Conservation (phyloP, 2,329 filamentous ascomycete species). For the Calonectria naviculata region DNA sequence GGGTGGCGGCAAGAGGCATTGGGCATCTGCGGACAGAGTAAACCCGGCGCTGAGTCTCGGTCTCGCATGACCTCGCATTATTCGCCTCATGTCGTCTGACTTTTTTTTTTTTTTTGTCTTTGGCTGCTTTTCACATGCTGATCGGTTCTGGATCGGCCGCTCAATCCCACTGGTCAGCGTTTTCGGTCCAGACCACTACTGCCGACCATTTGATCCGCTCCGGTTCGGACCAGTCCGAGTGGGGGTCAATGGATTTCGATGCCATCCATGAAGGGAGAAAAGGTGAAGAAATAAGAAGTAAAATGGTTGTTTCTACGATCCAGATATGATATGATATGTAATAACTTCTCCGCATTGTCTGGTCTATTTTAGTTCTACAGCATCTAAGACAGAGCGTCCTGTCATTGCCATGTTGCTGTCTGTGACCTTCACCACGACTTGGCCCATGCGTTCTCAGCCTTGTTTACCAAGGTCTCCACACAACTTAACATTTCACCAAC, state of each 20-base stretch:
- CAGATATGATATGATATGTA: no score
- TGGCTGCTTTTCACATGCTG: neutral
- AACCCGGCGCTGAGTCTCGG: neutral
- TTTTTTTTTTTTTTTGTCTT: constrained; percentile 1
- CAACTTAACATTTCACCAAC: neutral
- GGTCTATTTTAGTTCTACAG: neutral
- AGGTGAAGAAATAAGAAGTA: neutral
- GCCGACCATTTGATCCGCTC: constrained; percentile 19
- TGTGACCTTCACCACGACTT: neutral
- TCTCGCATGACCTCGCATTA: neutral
- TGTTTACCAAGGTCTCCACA: constrained; percentile 12
- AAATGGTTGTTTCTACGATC: no score
- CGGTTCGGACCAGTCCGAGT: constrained; percentile 1
- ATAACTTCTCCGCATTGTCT: neutral
- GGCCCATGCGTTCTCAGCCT: constrained; percentile 17
- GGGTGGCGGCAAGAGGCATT: neutral
- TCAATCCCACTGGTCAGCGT: neutral
- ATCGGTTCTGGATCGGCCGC: neutral
- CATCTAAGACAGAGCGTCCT: neutral
- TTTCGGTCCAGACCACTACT: neutral
- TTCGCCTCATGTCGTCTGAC: constrained; percentile 5
- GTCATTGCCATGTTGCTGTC: neutral
- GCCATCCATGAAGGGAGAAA: neutral
- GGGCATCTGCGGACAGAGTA: neutral
- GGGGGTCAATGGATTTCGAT: neutral